Base-by-base conservation (phyloP, 805 yeast genomes). In the Diddensiella transvaalensis region DNA sequence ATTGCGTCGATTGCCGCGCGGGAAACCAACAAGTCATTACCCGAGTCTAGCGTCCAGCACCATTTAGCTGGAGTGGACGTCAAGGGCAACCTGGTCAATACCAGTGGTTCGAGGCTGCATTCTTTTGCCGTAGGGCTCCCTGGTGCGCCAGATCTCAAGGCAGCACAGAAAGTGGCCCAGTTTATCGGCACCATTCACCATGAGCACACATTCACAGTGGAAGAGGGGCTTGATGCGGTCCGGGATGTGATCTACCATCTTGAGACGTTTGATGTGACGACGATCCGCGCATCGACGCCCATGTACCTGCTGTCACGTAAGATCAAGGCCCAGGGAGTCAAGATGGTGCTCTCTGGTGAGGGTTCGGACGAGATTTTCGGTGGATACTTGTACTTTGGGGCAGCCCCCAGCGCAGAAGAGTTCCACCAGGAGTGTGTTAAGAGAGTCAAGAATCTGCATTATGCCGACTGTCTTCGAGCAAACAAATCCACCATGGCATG, bases 401-500 rank as follows among this genome's bases (percentile, higher is more conserved):
- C 86, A 65, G 99, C 99, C 45, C 99, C 99, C 60, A 75, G 85
- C 51, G 84, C 96, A 46, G 75, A 74, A 49, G 99, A 88, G 62
- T 93, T 93, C 89, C 98, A 93, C 73, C 75, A 81, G 53, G 99
- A 93, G 75, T 86, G 95, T 72, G 96, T 93, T 54, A 77, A 85
- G 75, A 81, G 99, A 70, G 97, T 93, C 61, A 88, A 93, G 78
- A 90, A 93, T 91, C 78, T 93, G 72, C 96, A 93, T 72, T 82
- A 82, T 60, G 88, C 98, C 53, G 99, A 93, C 75, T 91, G 98
- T 76, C 75, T 93, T 68, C 85, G 99, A 72, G 99, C 99, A 57
- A 93, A 93, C 86, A 93, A 93, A 75, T 90, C 97, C 29, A 93
- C 99, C 51, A 87, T 93, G 96, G 98, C 99, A 39, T 93, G 99